Evolutionary conservation across 768 basidiomycete species (phyloP).

Genomic region (Boletus barrowsii): DNA sequence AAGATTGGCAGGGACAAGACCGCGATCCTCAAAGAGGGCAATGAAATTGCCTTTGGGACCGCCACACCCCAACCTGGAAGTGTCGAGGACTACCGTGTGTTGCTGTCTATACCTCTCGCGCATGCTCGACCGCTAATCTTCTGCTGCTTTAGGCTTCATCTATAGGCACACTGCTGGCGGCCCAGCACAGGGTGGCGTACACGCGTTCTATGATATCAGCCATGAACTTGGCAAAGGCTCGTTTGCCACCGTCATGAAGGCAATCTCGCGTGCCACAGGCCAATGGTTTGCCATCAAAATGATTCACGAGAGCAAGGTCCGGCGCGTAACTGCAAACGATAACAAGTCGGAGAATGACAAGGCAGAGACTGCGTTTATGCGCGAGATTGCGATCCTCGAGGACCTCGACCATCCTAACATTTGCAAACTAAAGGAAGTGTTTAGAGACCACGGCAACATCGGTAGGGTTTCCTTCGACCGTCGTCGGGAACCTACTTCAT

Average conservation of each 20-base stretch:
- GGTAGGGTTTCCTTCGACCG: conserved; percentile 38
- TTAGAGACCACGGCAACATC: conserved; percentile 60
- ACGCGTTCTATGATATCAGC: conserved; percentile 63
- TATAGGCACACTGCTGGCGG: conserved; percentile 62
- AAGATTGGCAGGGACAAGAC: conserved; percentile 39
- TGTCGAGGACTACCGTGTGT: conserved; percentile 75
- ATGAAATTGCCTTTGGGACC: conserved; percentile 84
- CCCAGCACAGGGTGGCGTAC: conserved; percentile 49
- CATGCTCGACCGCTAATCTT: not conserved
- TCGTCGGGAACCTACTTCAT: conserved; percentile 19
- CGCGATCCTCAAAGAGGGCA: conserved; percentile 55
- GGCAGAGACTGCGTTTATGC: conserved; percentile 44
- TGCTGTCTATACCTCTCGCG: not conserved
- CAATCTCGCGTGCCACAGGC: conserved; percentile 67
- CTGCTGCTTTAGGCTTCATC: conserved; percentile 53
- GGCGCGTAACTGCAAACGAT: conserved; percentile 34
- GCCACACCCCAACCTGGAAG: conserved; percentile 42
- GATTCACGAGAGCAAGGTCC: conserved; percentile 55
- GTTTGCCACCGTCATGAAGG: conserved; percentile 88
- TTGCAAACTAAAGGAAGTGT: conserved; percentile 75
- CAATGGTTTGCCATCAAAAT: conserved; percentile 86
- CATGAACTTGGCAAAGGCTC: conserved; percentile 83
- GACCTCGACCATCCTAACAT: conserved; percentile 78
- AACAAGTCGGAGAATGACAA: conserved; percentile 28
- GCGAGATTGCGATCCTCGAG: conserved; percentile 80